Conservation (phyloP, 495 filamentous ascomycete species). For the Podospora pseudocomata region DNA sequence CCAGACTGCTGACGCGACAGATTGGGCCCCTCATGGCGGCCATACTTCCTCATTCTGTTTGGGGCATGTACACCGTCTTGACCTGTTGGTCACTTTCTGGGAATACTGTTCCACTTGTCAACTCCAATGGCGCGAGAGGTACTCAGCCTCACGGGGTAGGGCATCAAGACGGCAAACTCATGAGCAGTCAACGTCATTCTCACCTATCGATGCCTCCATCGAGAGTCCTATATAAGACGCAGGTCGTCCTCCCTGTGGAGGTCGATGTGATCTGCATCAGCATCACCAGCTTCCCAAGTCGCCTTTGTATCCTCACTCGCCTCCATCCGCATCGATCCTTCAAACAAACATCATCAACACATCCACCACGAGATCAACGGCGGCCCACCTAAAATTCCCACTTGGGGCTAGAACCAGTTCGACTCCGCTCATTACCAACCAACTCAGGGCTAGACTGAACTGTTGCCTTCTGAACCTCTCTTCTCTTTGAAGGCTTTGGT, state of each 20-base stretch:
- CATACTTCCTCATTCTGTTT: conserved; percentile 11
- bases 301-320: neutral
- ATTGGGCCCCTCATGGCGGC: conserved; percentile 7
- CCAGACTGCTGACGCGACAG: conserved; percentile 6
- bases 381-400: neutral
- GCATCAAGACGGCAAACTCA: neutral
- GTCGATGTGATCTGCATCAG: neutral
- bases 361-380: neutral
- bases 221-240: neutral
- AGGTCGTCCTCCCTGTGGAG: neutral
- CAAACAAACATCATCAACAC: neutral
- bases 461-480: neutral
- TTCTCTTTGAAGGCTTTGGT: neutral
- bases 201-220: neutral
- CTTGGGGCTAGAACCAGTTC: neutral
- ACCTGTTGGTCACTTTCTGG: neutral
- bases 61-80: neutral
- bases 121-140: conserved; percentile 2
- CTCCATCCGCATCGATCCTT: neutral
- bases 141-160: conserved; percentile 1
- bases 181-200: neutral
- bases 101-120: neutral
- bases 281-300: neutral
- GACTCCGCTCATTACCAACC: neutral
- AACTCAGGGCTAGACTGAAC: neutral